These are phyloP conservation scores for Eleusine coracana DNA, from an alignment of 176 grass and related monocot species.

Conservation along the genomic window DNA sequence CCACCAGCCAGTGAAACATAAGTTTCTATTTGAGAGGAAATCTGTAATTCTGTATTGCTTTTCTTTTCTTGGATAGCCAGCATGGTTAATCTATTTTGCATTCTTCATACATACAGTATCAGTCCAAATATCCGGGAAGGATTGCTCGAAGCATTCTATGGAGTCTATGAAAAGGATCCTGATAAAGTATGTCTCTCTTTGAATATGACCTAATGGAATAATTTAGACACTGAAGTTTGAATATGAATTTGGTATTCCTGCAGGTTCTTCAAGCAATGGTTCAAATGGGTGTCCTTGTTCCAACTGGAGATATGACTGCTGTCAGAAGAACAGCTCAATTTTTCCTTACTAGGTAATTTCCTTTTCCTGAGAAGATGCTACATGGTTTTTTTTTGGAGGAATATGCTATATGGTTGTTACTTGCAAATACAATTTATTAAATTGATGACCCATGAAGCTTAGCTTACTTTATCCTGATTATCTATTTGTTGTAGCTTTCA, in stretches of 20 bases:
- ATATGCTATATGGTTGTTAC: slow-evolving; percentile 3
- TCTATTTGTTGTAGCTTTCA: slow-evolving; percentile 72
- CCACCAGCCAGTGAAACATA: background rate
- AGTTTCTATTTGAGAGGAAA: slow-evolving; percentile 26
- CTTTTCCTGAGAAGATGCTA: slow-evolving; percentile 18
- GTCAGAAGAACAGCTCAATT: slow-evolving; percentile 98
- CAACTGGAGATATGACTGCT: slow-evolving; percentile 97
- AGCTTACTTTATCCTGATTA: slow-evolving; percentile 18
- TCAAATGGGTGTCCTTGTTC: slow-evolving; percentile 99
- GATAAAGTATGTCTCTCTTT: slow-evolving; percentile 67
- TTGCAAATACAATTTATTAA: slow-evolving; percentile 25
- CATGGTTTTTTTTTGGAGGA: too few species aligned
- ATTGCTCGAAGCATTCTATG: slow-evolving; percentile 94
- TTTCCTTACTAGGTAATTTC: slow-evolving; percentile 78
- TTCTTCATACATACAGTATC: slow-evolving; percentile 62
- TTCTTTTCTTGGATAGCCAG: slow-evolving; percentile 8
- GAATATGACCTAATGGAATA: slow-evolving; percentile 17
- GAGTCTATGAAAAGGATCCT: slow-evolving; percentile 95
- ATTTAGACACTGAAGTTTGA: slow-evolving; percentile 33
- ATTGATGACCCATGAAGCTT: slow-evolving; percentile 13
- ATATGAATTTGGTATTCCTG: slow-evolving; percentile 27
- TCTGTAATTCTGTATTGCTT: slow-evolving; percentile 4
- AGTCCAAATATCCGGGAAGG: slow-evolving; percentile 94
- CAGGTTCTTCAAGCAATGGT: slow-evolving; percentile 94
- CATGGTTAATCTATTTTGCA: slow-evolving; percentile 23